phyloP scores from a whole-genome alignment of 2,329 filamentous ascomycete species.

The Blastomyces parvus region DNA sequence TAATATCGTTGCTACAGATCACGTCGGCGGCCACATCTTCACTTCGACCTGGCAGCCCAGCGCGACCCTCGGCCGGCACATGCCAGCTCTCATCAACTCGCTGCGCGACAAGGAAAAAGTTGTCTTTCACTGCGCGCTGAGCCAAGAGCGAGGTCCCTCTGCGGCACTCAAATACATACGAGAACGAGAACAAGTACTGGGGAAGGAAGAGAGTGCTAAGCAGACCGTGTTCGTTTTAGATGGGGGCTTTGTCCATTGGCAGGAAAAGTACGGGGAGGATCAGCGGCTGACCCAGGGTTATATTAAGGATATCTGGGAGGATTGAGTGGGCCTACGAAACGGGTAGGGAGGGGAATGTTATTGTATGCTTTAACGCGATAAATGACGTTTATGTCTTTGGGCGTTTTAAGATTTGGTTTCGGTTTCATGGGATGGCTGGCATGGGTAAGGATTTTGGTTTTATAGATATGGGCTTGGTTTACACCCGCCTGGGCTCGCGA shows the following conservation, averaged over 20 bases:
- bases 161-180: constrained; percentile 66
- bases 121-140: constrained; percentile 88
- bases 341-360: background rate
- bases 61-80: constrained; percentile 59
- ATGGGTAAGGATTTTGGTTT: background rate
- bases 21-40: constrained; percentile 82
- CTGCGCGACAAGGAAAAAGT: constrained; percentile 71
- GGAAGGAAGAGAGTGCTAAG: constrained; percentile 31
- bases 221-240: constrained; percentile 78
- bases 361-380: constrained; percentile 5
- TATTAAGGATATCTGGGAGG: constrained; percentile 72
- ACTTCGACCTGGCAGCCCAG: constrained; percentile 68
- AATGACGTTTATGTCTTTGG: background rate
- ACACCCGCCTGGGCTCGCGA: background rate
- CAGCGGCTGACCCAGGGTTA: constrained; percentile 73
- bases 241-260: constrained; percentile 79
- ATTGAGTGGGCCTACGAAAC: constrained; percentile 23
- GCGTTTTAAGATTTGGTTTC: background rate
- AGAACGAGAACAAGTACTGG: constrained; percentile 50
- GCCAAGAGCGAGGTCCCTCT: constrained; percentile 78
- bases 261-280: constrained; percentile 69
- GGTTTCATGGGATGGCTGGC: background rate
- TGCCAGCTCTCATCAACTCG: constrained; percentile 72
- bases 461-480: background rate
- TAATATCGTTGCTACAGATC: constrained; percentile 46